Percentiles rank a stretch among this genome's conserved stretches.
phyloP scores from a whole-genome alignment of 352 stramenopile species.

The Blastocystis sp. region DNA sequence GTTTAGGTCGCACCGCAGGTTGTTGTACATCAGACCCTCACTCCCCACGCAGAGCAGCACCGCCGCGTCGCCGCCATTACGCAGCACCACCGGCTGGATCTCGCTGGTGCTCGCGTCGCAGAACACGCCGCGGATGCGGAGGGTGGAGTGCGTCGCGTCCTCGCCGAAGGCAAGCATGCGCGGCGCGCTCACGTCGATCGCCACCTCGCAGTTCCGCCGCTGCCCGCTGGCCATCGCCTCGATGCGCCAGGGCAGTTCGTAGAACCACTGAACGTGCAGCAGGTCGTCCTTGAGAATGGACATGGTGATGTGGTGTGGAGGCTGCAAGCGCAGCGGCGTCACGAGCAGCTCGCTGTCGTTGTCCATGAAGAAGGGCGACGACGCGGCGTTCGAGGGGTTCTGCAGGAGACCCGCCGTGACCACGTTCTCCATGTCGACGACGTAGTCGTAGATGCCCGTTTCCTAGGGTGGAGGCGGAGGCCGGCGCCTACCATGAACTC shows the following conservation, averaged over 20 bases:
- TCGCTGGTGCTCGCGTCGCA: no score
- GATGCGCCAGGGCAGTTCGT: neutral
- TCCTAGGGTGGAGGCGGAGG: neutral
- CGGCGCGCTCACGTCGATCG: neutral
- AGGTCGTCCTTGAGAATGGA: constrained; percentile 1
- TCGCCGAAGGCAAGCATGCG: neutral
- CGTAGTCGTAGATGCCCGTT: constrained; percentile 51
- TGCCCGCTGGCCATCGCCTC: neutral
- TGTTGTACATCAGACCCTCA: constrained; percentile 1
- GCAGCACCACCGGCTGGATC: neutral
- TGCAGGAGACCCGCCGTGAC: constrained; percentile 7
- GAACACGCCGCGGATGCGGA: constrained; percentile 23
- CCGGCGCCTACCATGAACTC: constrained; percentile 30
- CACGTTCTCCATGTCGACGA: constrained; percentile 16
- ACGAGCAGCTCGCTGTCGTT: neutral
- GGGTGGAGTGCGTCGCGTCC: neutral
- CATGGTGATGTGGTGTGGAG: constrained; percentile 6
- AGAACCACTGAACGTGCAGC: constrained; percentile 33
- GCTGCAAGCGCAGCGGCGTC: constrained; percentile 18
- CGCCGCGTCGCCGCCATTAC: neutral
- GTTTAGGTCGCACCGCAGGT: neutral
- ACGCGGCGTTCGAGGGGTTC: constrained; percentile 3
- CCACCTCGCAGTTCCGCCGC: neutral
- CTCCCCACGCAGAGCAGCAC: neutral
- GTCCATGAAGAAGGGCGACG: neutral